Conservation (phyloP, 1,139 yeast genomes). For the Yamadazyma kanchanaburiensis region DNA sequence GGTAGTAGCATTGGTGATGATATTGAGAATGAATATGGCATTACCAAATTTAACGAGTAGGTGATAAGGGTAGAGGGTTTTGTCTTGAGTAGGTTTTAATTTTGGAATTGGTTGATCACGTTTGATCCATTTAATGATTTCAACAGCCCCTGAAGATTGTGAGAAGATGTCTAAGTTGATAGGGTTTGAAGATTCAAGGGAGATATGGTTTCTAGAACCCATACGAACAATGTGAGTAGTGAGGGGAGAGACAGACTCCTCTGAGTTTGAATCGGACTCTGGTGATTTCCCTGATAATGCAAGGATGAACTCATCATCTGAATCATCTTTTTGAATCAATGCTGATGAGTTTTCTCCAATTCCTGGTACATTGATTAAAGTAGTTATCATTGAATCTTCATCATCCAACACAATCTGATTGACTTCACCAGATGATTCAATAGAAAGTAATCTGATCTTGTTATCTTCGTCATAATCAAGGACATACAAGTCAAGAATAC, state of each 20-base stretch:
- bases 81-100: conserved; percentile 4
- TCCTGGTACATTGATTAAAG: conserved; percentile 16
- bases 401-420: conserved; percentile 10
- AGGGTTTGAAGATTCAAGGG: neutral
- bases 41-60: conserved; percentile 12
- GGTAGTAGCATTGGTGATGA: conserved; percentile 11
- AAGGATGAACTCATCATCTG: neutral
- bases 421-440: conserved; percentile 11
- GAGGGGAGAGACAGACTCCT: too few relatives aligned
- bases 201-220: too few relatives aligned
- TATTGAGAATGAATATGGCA: conserved; percentile 12
- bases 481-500: conserved; percentile 10
- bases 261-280: too few relatives aligned
- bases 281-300: neutral
- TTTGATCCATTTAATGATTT: conserved; percentile 17
- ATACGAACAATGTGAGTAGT: too few relatives aligned
- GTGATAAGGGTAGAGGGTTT: conserved; percentile 8
- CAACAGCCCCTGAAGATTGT: neutral
- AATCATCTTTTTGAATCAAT: conserved; percentile 3
- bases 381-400: conserved; percentile 12
- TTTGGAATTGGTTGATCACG: conserved; percentile 5
- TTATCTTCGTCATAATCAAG: conserved; percentile 5
- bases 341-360: conserved; percentile 16
- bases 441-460: conserved; percentile 8
- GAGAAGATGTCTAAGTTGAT: neutral